A percentile compares a stretch with the other conserved stretches of the same genome.
Conservation (phyloP, 305 asterid species). For the Solanum aculeatissimum region DNA sequence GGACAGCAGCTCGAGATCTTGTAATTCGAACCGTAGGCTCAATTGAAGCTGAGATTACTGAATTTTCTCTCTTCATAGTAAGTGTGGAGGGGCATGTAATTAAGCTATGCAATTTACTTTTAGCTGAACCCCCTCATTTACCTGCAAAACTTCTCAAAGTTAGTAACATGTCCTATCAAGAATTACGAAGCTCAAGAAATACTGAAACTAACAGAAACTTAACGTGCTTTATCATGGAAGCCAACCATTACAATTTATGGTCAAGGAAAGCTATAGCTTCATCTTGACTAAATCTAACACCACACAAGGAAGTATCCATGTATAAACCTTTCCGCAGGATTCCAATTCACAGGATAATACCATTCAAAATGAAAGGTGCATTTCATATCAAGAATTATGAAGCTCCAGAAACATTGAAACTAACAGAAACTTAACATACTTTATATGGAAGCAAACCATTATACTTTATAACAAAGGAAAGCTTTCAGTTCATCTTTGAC, state of each 20-base stretch:
- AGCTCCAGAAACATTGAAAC: not conserved
- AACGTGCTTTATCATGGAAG: not conserved
- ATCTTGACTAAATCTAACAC: not conserved
- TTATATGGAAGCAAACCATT: not conserved
- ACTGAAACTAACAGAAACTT: not conserved
- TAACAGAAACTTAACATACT: not conserved
- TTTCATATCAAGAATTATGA: not conserved
- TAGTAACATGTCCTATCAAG: not conserved
- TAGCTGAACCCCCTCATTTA: not conserved
- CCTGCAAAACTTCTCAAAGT: not conserved
- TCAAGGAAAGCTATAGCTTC: not conserved
- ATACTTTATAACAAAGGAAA: not conserved
- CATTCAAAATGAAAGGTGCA: not conserved
- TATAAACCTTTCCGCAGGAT: not conserved
- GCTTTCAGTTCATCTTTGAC: not conserved
- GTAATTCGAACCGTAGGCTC: slow-evolving; percentile 10
- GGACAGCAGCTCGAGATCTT: slow-evolving; percentile 8
- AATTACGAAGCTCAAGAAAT: not conserved
- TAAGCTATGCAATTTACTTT: not conserved
- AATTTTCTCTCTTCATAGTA: slow-evolving; percentile 10
- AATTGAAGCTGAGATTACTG: not conserved
- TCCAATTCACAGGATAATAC: not conserved
- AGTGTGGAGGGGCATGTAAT: not conserved
- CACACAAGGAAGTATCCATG: not conserved
- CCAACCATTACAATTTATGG: not conserved